phyloP scores from a whole-genome alignment of 2,329 filamentous ascomycete species.

The Microcyclospora pomicola region DNA sequence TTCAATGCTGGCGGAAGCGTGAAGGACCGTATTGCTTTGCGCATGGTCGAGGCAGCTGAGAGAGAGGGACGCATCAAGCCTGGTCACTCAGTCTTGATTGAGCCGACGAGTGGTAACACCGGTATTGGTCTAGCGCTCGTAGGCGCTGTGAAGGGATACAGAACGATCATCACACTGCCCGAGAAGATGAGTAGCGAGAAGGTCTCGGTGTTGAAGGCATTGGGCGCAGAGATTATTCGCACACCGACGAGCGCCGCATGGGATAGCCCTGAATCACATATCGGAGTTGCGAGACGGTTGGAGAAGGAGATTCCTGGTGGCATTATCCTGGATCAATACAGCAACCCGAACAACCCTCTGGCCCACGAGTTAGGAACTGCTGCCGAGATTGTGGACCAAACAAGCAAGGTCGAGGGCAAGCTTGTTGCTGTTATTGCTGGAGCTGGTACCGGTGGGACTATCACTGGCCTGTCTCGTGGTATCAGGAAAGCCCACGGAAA shows the following conservation, averaged over 20 bases:
- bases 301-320: constrained; percentile 95
- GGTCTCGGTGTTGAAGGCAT: constrained; percentile 81
- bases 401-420: constrained; percentile 44
- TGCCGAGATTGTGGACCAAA: constrained; percentile 92
- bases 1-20: constrained; percentile 61
- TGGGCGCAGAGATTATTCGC: constrained; percentile 93
- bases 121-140: constrained; percentile 92
- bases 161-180: constrained; percentile 94
- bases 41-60: constrained; percentile 96
- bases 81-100: constrained; percentile 79
- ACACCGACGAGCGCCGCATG: constrained; percentile 92
- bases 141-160: constrained; percentile 91
- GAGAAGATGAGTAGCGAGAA: constrained; percentile 99
- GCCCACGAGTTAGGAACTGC: constrained; percentile 92
- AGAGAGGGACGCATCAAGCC: constrained; percentile 85
- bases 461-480: constrained; percentile 75
- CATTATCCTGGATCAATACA: constrained; percentile 94
- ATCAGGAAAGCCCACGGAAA: constrained; percentile 69
- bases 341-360: constrained; percentile 77
- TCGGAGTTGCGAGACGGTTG: constrained; percentile 78
- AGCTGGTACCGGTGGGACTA: constrained; percentile 88
- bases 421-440: constrained; percentile 77
- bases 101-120: constrained; percentile 96
- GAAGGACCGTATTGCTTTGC: constrained; percentile 87
- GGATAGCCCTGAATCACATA: constrained; percentile 91